Evolutionary conservation across 805 yeast species (phyloP).

Genomic region (Pichia eremophila): DNA sequence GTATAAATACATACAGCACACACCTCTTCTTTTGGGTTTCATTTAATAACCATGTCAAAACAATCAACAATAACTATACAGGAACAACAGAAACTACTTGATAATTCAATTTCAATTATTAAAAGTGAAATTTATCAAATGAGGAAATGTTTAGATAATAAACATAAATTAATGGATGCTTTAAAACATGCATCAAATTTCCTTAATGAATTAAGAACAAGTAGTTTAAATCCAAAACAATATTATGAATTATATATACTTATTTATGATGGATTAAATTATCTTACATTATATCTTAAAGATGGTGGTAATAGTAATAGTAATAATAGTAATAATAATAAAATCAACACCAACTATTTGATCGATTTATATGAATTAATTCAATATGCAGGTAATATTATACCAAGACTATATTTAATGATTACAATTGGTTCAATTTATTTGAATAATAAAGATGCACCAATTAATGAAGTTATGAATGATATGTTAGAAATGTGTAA

Average conservation of each 20-base stretch:
- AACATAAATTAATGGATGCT: constrained; percentile 74
- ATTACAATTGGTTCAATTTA: constrained; percentile 89
- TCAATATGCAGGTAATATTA: constrained; percentile 88
- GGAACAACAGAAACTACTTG: constrained; percentile 27
- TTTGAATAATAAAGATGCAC: constrained; percentile 69
- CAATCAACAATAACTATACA: constrained; percentile 11
- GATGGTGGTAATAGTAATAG: constrained; percentile 27
- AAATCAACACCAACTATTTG: constrained; percentile 38
- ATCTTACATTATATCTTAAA: constrained; percentile 53
- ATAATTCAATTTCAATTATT: constrained; percentile 42
- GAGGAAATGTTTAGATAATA: constrained; percentile 61
- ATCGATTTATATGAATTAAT: constrained; percentile 91
- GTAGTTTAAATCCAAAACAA: constrained; percentile 72
- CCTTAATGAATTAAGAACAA: constrained; percentile 72
- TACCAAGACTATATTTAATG: constrained; percentile 90
- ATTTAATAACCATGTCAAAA: constrained; percentile 6
- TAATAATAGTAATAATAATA: constrained; percentile 24
- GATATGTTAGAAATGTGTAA: constrained; percentile 98
- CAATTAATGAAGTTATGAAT: constrained; percentile 76
- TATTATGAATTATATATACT: constrained; percentile 86
- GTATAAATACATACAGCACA: neutral
- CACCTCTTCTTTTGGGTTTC: too few relatives aligned
- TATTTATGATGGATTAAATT: constrained; percentile 72
- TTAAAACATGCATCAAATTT: constrained; percentile 78
- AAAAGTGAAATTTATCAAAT: constrained; percentile 64